phyloP scores from a whole-genome alignment of 768 basidiomycete genomes.

The Podaxis sp. region DNA sequence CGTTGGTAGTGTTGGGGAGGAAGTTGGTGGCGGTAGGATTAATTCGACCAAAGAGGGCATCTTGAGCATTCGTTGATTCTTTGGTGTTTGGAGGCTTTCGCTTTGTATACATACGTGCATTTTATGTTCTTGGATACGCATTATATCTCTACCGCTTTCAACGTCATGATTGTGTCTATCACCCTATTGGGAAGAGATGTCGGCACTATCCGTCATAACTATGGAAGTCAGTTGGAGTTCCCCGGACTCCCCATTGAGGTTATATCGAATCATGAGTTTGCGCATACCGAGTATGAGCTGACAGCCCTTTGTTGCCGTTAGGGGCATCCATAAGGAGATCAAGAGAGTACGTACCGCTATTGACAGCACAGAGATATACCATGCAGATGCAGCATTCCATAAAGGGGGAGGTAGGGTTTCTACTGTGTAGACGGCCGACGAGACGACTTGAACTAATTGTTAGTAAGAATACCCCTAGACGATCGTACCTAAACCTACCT shows the following conservation, averaged over 20 bases:
- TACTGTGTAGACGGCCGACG: conserved; percentile 12
- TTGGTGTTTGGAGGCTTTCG: not conserved
- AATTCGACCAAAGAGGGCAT: conserved; percentile 52
- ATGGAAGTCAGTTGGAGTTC: not conserved
- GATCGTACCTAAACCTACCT: not conserved
- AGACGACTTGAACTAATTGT: conserved; percentile 1
- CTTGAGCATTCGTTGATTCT: conserved; percentile 39
- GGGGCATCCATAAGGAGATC: not conserved
- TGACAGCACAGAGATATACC: conserved; percentile 17
- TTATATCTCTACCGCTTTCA: not conserved
- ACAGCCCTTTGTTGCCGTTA: conserved; percentile 12
- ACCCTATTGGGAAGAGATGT: not conserved
- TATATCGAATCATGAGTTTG: not conserved
- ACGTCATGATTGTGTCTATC: not conserved
- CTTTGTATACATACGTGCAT: not conserved
- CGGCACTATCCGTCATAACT: not conserved
- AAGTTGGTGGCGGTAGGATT: conserved; percentile 35
- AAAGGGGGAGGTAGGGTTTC: not conserved
- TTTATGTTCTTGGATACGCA: not conserved
- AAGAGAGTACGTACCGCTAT: conserved; percentile 9
- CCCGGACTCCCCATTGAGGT: not conserved
- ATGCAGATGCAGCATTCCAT: conserved; percentile 17
- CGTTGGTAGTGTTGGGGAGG: conserved; percentile 28
- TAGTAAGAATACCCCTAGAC: too few species aligned
- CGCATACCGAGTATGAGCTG: conserved; percentile 17